phyloP scores from a whole-genome alignment of 805 yeast genomes.

The Saitoella complicata region DNA sequence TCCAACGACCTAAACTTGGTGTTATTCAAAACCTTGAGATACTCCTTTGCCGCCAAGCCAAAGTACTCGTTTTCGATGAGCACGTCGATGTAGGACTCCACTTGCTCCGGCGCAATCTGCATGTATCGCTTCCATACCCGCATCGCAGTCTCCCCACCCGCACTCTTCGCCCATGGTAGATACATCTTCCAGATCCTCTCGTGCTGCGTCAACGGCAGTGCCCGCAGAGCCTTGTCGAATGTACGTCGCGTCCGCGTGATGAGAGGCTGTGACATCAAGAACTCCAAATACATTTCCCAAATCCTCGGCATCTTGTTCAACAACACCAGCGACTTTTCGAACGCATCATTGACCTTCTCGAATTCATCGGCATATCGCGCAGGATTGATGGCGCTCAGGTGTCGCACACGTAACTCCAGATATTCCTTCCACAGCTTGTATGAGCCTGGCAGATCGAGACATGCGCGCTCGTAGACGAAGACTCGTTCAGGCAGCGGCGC shows the following conservation, averaged over 20 bases:
- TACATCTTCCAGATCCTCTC: slow-evolving; percentile 39
- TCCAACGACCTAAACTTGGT: slow-evolving; percentile 22
- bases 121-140: slow-evolving; percentile 23
- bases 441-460: slow-evolving; percentile 18
- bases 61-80: slow-evolving; percentile 15
- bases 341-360: slow-evolving; percentile 26
- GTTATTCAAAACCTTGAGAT: slow-evolving; percentile 22
- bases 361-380: slow-evolving; percentile 21
- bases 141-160: slow-evolving; percentile 28
- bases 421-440: slow-evolving; percentile 41
- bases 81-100: slow-evolving; percentile 16
- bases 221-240: slow-evolving; percentile 35
- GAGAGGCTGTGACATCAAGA: slow-evolving; percentile 24
- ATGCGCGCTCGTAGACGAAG: slow-evolving; percentile 39
- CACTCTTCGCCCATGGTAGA: slow-evolving; percentile 29
- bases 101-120: slow-evolving; percentile 14
- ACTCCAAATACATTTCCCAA: slow-evolving; percentile 37
- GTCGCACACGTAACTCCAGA: slow-evolving; percentile 26
- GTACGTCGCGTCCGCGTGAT: slow-evolving; percentile 26
- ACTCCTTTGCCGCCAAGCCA: slow-evolving; percentile 20
- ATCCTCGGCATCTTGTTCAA: slow-evolving; percentile 31
- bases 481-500: slow-evolving; percentile 17
- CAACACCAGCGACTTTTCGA: slow-evolving; percentile 30
- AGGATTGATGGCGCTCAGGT: slow-evolving; percentile 19
- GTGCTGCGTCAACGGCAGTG: slow-evolving; percentile 38